A percentile compares a stretch with the other conserved stretches of the same genome.
phyloP scores from a whole-genome alignment of 2,329 filamentous ascomycete genomes.

The Alternaria sp. region DNA sequence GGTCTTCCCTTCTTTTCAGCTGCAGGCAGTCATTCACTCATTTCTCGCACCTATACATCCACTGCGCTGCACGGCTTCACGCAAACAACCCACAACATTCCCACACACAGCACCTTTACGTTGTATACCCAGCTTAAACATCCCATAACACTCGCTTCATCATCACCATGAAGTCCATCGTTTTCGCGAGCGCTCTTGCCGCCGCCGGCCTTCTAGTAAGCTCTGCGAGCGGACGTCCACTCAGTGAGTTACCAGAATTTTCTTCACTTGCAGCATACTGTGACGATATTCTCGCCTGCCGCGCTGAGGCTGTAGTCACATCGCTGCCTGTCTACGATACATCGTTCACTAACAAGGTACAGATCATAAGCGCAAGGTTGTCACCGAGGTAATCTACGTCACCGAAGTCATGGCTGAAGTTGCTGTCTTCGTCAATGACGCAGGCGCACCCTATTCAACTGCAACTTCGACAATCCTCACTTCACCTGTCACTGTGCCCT shows the following conservation, averaged over 20 bases:
- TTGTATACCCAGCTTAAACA: slow-evolving; percentile 28
- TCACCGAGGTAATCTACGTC: slow-evolving; percentile 41
- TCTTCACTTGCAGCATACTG: background rate
- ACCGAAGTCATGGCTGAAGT: slow-evolving; percentile 40
- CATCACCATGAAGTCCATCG: slow-evolving; percentile 54
- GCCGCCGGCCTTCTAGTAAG: slow-evolving; percentile 48
- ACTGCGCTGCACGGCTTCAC: slow-evolving; percentile 6
- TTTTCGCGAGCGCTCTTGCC: slow-evolving; percentile 45
- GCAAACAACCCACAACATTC: slow-evolving; percentile 7
- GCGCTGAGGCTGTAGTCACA: background rate
- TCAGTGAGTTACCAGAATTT: slow-evolving; percentile 29
- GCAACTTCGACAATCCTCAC: slow-evolving; percentile 19
- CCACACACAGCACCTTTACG: slow-evolving; percentile 21
- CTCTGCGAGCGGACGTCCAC: slow-evolving; percentile 53
- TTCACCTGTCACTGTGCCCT: slow-evolving; percentile 10
- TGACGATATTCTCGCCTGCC: background rate
- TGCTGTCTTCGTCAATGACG: slow-evolving; percentile 41
- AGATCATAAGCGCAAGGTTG: slow-evolving; percentile 41
- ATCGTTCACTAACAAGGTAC: slow-evolving; percentile 12
- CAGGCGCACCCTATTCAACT: slow-evolving; percentile 37
- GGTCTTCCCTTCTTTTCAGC: slow-evolving; percentile 26
- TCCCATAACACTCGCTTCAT: slow-evolving; percentile 42
- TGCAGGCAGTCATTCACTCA: slow-evolving; percentile 34
- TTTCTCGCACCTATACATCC: slow-evolving; percentile 16
- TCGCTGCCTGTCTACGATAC: background rate